phyloP scores from a whole-genome alignment of 2,329 filamentous ascomycete species.

The Aureobasidium subglaciale region DNA sequence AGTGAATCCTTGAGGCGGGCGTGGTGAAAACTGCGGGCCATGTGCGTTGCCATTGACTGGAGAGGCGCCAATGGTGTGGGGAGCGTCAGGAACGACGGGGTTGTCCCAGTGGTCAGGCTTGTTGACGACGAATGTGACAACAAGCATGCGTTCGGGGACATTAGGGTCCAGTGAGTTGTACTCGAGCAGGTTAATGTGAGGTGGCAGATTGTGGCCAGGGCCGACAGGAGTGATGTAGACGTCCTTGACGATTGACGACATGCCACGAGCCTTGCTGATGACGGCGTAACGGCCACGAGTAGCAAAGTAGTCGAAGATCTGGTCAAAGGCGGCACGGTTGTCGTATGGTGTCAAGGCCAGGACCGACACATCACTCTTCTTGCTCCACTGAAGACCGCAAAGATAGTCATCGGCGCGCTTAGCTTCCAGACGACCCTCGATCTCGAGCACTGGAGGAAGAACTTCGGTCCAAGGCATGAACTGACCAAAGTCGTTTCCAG shows the following conservation, averaged over 20 bases:
- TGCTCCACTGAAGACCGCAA: conserved; percentile 74
- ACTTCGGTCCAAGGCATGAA: conserved; percentile 67
- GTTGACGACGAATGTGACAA: conserved; percentile 74
- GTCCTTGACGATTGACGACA: conserved; percentile 62
- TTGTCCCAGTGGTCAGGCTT: conserved; percentile 30
- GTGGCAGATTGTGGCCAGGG: conserved; percentile 62
- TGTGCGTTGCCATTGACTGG: conserved; percentile 26
- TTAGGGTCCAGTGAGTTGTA: conserved; percentile 70
- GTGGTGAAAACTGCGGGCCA: conserved; percentile 33
- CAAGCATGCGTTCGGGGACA: conserved; percentile 66
- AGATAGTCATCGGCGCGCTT: conserved; percentile 85
- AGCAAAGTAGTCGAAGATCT: conserved; percentile 81
- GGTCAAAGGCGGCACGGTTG: conserved; percentile 58
- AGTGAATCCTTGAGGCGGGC: conserved; percentile 25
- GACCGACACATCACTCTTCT: conserved; percentile 76
- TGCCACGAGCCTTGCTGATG: conserved; percentile 61
- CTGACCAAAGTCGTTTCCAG: conserved; percentile 68
- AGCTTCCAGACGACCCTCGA: conserved; percentile 74
- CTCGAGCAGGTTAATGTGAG: conserved; percentile 82
- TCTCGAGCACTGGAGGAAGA: conserved; percentile 61
- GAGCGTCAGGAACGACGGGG: conserved; percentile 16
- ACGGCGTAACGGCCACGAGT: conserved; percentile 80
- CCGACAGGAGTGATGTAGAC: conserved; percentile 86
- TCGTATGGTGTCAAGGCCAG: conserved; percentile 61
- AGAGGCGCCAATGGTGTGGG: conserved; percentile 16